Conservation (phyloP, 352 stramenopile species). For the Phytophthora sp. region DNA sequence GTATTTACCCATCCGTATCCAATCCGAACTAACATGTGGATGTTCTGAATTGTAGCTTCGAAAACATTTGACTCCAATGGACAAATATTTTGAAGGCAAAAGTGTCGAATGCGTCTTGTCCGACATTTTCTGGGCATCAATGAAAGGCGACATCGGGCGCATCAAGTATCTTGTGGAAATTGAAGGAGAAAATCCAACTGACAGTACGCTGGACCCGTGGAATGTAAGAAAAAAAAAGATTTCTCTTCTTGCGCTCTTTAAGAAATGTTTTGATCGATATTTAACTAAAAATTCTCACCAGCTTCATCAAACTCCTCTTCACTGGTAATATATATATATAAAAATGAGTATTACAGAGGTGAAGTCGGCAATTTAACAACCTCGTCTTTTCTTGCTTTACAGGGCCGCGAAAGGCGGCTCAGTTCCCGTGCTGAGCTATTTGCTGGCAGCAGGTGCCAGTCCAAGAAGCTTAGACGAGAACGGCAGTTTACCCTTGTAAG, state of each 20-base stretch:
- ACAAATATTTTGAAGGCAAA: slow-evolving; percentile 66
- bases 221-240: slow-evolving; percentile 49
- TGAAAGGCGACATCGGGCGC: slow-evolving; percentile 65
- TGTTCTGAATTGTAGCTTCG: slow-evolving; percentile 44
- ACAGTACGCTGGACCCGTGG: slow-evolving; percentile 71
- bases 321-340: slow-evolving; percentile 62
- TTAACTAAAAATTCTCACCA: slow-evolving; percentile 8
- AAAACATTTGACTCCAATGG: slow-evolving; percentile 57
- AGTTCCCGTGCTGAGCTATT: slow-evolving; percentile 55
- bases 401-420: slow-evolving; percentile 77
- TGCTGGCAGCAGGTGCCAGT: slow-evolving; percentile 56
- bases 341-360: neutral
- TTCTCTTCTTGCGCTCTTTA: neutral
- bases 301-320: slow-evolving; percentile 74
- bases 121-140: slow-evolving; percentile 73
- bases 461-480: slow-evolving; percentile 67
- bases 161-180: slow-evolving; percentile 67
- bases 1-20: no score
- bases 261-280: neutral
- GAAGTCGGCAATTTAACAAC: neutral
- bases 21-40: no score
- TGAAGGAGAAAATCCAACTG: slow-evolving; percentile 50
- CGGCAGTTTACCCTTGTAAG: slow-evolving; percentile 71
- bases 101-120: slow-evolving; percentile 62
- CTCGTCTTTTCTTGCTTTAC: neutral